These are phyloP conservation scores for Lentinula sp. DNA, from an alignment of 768 basidiomycete species.

Conservation along the genomic window DNA sequence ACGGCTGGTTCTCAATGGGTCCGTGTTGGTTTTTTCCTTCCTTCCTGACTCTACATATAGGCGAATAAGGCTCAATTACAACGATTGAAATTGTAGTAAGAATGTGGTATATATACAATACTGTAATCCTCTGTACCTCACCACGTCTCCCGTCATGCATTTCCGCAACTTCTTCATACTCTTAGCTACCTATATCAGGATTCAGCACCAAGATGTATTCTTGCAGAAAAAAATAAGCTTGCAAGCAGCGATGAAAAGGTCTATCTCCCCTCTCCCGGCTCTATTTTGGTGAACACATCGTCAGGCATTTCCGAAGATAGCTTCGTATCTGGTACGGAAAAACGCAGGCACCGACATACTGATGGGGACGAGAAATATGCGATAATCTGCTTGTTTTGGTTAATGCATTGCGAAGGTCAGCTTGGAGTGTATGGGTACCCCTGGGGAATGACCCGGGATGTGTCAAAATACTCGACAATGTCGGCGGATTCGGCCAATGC, in stretches of 20 bases:
- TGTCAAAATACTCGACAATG: slow-evolving; percentile 43
- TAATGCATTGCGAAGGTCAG: slow-evolving; percentile 25
- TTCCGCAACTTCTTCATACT: slow-evolving; percentile 16
- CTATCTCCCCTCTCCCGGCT: too few species aligned
- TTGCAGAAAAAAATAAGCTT: slow-evolving; percentile 13
- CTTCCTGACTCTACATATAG: too few species aligned
- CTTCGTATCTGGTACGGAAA: neutral
- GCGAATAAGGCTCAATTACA: too few species aligned
- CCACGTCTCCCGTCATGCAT: slow-evolving; percentile 15
- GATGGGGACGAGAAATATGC: neutral
- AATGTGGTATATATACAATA: too few species aligned
- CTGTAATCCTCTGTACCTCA: slow-evolving; percentile 9
- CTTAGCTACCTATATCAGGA: slow-evolving; percentile 11
- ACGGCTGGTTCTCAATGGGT: too few species aligned
- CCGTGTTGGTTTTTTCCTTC: too few species aligned
- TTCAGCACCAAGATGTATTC: slow-evolving; percentile 8
- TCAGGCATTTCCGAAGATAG: neutral
- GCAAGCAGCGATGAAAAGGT: slow-evolving; percentile 20
- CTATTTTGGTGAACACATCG: neutral
- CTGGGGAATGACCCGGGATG: slow-evolving; percentile 30
- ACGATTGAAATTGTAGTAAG: too few species aligned
- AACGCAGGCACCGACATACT: neutral
- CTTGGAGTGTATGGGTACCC: slow-evolving; percentile 34
- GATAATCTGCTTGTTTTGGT: neutral
- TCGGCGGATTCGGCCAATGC: slow-evolving; percentile 34